Percentiles rank a stretch among this genome's conserved stretches.
Conservation (phyloP, 2,329 filamentous ascomycete genomes). For the Hypoxylon sp. region DNA sequence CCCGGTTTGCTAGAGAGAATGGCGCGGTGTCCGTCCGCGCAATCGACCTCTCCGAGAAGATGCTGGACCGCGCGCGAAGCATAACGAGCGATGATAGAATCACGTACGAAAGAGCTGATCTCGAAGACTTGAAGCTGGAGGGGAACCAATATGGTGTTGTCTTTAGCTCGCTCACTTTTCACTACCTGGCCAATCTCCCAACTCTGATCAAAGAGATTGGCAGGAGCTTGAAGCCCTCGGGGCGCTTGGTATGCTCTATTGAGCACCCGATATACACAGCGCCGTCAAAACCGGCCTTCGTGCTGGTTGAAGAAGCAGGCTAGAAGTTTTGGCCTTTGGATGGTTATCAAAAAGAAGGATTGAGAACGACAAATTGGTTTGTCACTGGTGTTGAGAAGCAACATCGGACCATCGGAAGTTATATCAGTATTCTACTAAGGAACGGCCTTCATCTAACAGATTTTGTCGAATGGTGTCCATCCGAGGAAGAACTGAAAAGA, state of each 20-base stretch:
- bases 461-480: slow-evolving; percentile 55
- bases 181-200: slow-evolving; percentile 55
- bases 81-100: slow-evolving; percentile 50
- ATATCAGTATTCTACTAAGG: slow-evolving; percentile 54
- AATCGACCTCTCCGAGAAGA: slow-evolving; percentile 59
- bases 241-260: slow-evolving; percentile 59
- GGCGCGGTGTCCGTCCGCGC: slow-evolving; percentile 54
- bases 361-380: slow-evolving; percentile 58
- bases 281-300: slow-evolving; percentile 52
- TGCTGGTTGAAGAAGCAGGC: slow-evolving; percentile 49
- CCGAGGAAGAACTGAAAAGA: slow-evolving; percentile 35
- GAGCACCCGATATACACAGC: slow-evolving; percentile 63
- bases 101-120: slow-evolving; percentile 52
- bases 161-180: slow-evolving; percentile 58
- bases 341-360: slow-evolving; percentile 58
- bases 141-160: slow-evolving; percentile 53
- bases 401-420: slow-evolving; percentile 59
- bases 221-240: slow-evolving; percentile 52
- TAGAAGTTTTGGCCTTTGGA: slow-evolving; percentile 58
- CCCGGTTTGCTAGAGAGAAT: slow-evolving; percentile 56
- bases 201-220: slow-evolving; percentile 52
- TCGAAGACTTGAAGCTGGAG: slow-evolving; percentile 51
- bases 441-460: slow-evolving; percentile 55
- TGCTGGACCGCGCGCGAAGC: slow-evolving; percentile 55
- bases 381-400: slow-evolving; percentile 59